phyloP scores from a whole-genome alignment of 345 rosid genomes.

The Moringa oleifera region DNA sequence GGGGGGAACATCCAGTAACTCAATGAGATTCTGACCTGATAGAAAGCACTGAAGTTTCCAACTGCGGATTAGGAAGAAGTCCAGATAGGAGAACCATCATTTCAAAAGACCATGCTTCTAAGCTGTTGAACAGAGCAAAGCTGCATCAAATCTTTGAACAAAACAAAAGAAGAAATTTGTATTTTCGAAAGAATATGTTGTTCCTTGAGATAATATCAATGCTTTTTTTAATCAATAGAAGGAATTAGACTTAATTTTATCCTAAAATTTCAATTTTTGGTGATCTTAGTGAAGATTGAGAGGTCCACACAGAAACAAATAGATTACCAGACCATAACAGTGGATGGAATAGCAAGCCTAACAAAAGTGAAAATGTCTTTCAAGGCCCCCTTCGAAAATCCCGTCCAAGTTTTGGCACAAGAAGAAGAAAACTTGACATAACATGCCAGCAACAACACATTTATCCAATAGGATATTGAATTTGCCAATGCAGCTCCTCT shows the following conservation, averaged over 20 bases:
- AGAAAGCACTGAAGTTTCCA: constrained; percentile 77
- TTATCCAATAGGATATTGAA: constrained; percentile 61
- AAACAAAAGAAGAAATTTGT: background rate
- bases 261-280: background rate
- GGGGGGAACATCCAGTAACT: background rate
- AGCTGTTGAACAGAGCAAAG: constrained; percentile 36
- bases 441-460: constrained; percentile 48
- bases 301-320: background rate
- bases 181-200: background rate
- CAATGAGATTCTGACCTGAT: constrained; percentile 35
- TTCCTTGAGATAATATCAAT: background rate
- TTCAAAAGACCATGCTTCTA: constrained; percentile 91
- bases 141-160: background rate
- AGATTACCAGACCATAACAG: constrained; percentile 68
- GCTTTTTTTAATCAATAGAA: background rate
- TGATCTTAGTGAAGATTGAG: background rate
- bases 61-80: constrained; percentile 68
- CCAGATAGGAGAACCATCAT: constrained; percentile 80
- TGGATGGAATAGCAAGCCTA: constrained; percentile 70
- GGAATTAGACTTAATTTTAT: background rate
- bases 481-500: constrained; percentile 81
- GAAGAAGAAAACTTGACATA: constrained; percentile 68
- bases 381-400: constrained; percentile 72
- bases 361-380: constrained; percentile 35
- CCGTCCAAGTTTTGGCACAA: constrained; percentile 61